Conservation (phyloP, 305 asterid genomes). For the Nicotiana rustica region DNA sequence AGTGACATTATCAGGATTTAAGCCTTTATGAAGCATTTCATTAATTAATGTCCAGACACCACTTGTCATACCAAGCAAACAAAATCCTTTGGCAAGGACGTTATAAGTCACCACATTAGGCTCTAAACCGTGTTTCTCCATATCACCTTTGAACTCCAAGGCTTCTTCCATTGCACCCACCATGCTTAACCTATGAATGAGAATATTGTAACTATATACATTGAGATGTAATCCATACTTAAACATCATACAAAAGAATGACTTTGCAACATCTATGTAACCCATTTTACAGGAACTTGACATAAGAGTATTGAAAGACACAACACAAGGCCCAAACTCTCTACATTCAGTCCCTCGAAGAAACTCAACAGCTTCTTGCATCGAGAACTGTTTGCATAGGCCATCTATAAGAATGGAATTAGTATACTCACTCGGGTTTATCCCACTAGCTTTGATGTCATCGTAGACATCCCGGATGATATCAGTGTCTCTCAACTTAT, state of each 20-base stretch:
- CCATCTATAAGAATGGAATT: conserved; percentile 72
- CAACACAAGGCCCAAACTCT: conserved; percentile 55
- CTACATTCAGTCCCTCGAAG: conserved; percentile 51
- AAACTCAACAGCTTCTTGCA: conserved; percentile 69
- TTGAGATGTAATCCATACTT: conserved; percentile 76
- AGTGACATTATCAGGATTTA: conserved; percentile 58
- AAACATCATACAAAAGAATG: conserved; percentile 73
- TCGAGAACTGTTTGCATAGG: conserved; percentile 67
- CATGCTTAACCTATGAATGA: conserved; percentile 74
- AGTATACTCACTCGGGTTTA: conserved; percentile 59
- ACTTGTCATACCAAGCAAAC: conserved; percentile 62
- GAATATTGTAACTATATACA: conserved; percentile 71
- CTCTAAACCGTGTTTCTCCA: conserved; percentile 74
- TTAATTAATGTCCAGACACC: conserved; percentile 51
- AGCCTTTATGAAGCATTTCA: conserved; percentile 48
- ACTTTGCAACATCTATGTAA: conserved; percentile 61
- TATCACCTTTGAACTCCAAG: conserved; percentile 58
- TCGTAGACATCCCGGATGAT: conserved; percentile 58
- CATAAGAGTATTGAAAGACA: conserved; percentile 71
- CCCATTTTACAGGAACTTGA: conserved; percentile 78
- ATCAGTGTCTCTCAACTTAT: conserved; percentile 65
- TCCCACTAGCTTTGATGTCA: conserved; percentile 57
- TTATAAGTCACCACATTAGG: conserved; percentile 76
- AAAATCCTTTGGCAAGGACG: conserved; percentile 75
- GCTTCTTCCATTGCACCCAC: conserved; percentile 85